Evolutionary conservation across 78 protist species (phyloP).

Genomic region (Dictyostelium purpureum): DNA sequence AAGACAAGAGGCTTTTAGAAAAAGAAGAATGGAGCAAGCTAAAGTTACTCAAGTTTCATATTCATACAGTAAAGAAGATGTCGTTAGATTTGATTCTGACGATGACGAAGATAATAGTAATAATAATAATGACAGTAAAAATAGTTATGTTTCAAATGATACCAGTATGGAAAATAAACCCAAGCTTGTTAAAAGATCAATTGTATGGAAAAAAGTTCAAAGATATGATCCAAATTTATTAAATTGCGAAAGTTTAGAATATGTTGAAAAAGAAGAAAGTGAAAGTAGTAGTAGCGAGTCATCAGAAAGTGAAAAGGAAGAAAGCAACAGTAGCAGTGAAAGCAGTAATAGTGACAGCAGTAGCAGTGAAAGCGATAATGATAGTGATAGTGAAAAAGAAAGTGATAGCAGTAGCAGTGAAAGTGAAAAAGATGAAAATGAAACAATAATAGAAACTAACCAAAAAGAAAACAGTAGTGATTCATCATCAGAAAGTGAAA

Average conservation of each 20-base stretch:
- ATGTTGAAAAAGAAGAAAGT: neutral
- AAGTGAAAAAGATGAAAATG: too few relatives aligned
- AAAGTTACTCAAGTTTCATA: neutral
- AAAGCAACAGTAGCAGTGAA: neutral
- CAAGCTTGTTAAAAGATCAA: neutral
- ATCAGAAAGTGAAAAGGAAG: neutral
- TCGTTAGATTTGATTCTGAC: conserved; percentile 34
- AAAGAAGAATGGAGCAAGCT: conserved; percentile 34
- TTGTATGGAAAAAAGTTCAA: conserved; percentile 39
- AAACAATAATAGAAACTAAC: too few relatives aligned
- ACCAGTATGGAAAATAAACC: neutral
- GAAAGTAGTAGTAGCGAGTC: neutral
- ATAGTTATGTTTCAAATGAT: neutral
- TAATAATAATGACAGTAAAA: neutral
- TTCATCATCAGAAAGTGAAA: too few relatives aligned
- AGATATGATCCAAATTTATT: conserved; percentile 55
- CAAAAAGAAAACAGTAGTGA: too few relatives aligned
- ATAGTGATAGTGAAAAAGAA: neutral
- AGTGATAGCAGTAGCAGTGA: too few relatives aligned
- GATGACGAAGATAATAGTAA: conserved; percentile 30
- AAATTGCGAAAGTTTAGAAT: neutral
- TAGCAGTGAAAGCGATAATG: neutral
- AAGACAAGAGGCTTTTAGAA: conserved; percentile 64
- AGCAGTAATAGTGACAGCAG: neutral
- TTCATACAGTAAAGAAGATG: neutral